Evolutionary conservation across 2,329 filamentous ascomycete species (phyloP), one percentile per base, ranked within the genome.

Genomic region (Fusarium concolor): DNA sequence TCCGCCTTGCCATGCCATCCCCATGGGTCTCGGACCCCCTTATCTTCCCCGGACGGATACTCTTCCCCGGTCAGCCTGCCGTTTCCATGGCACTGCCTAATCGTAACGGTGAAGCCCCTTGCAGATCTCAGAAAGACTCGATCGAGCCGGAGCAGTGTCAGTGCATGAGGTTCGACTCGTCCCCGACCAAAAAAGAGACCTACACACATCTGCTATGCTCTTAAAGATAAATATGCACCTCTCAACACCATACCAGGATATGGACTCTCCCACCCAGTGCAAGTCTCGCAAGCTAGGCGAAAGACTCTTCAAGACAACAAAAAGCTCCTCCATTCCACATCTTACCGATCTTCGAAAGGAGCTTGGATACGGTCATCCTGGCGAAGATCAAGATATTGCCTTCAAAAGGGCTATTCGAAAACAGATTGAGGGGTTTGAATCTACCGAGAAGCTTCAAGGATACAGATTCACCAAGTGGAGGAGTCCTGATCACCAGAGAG

Each of bases 271-370:
- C 31, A 15, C 31, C 10, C 31, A 33, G 31, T 33, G 31, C 14
- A 56, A 42, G 37, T n/a, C 45, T 35, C 38, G 6, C 22, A 42
- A 51, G 9, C 7, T 38, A 28, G 11, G 35, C 8, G 37, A 62
- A 12, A 50, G 35, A 10, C 18, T 63, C 42, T 65, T 57, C 10
- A 62, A 43, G n/a, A 49, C 35, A 29, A 62, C 46, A 15, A 68
- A 60, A 18, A 26, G 55, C 1, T 44, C n/a, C 17, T 26, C 43
- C 3, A 57, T 73, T 1, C 68, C 71, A 5, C 45, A 12, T 6
- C 61, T 73, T 18, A 70, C 45, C 6, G 18, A 54, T 8, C 67
- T 73, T 3, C 71, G 71, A 29, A 51, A 46, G 22, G 42, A 55
- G 11, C 67, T 73, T 8, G 71, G 61, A 5, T 73, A 71, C 45